Evolutionary conservation across 2,329 filamentous ascomycete species (phyloP).

Genomic region (Geosmithia morbida): DNA sequence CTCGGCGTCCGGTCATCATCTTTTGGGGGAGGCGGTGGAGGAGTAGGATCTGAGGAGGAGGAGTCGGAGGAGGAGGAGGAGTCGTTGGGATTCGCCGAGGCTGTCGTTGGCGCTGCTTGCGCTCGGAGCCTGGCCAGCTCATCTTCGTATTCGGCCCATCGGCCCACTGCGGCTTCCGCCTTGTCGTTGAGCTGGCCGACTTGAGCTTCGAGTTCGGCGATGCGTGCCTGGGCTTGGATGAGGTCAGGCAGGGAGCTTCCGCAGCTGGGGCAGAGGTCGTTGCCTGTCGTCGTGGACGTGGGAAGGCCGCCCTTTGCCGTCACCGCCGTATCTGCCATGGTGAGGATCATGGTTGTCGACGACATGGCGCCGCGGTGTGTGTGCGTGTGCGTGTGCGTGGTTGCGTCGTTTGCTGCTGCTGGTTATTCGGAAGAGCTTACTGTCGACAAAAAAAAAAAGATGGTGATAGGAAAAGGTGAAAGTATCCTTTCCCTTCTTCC

Average conservation of each 20-base stretch:
- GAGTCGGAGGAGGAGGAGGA: not conserved
- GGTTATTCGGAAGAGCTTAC: no score
- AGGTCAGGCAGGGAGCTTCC: slow-evolving; percentile 24
- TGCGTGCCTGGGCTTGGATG: slow-evolving; percentile 40
- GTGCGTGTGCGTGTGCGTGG: no score
- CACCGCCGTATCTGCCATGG: slow-evolving; percentile 17
- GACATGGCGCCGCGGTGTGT: slow-evolving; percentile 1
- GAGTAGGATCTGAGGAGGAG: not conserved
- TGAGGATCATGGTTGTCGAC: slow-evolving; percentile 16
- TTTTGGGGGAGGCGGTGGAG: slow-evolving; percentile 2
- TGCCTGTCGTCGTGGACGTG: slow-evolving; percentile 6
- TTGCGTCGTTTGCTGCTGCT: not conserved
- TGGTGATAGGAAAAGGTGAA: no score
- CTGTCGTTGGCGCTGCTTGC: slow-evolving; percentile 12
- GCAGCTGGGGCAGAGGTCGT: slow-evolving; percentile 34
- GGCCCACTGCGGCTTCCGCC: slow-evolving; percentile 47
- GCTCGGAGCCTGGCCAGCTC: slow-evolving; percentile 49
- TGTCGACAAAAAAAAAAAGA: no score
- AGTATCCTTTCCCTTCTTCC: no score
- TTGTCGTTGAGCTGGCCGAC: slow-evolving; percentile 58
- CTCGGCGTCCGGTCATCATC: not conserved
- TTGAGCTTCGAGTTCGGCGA: slow-evolving; percentile 57
- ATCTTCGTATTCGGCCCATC: slow-evolving; percentile 69
- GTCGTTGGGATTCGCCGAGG: not conserved
- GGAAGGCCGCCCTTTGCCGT: slow-evolving; percentile 7